A percentile compares a stretch with the other conserved stretches of the same genome.
phyloP scores from a whole-genome alignment of 768 basidiomycete genomes.

The Leucocoprinus birnbaumii region DNA sequence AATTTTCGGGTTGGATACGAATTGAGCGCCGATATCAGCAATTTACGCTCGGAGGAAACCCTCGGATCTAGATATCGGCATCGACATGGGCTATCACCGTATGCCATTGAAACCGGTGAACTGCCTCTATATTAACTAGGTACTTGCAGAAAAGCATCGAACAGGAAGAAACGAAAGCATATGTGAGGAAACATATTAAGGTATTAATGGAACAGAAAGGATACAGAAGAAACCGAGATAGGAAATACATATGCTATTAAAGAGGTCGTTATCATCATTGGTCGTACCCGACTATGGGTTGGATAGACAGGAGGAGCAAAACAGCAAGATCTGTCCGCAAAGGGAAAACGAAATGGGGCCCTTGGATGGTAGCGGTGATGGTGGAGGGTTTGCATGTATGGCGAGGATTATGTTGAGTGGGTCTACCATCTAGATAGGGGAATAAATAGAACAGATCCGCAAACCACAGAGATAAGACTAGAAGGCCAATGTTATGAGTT shows the following conservation, averaged over 20 bases:
- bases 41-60: slow-evolving; percentile 29
- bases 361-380: no score
- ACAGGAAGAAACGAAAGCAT: no score
- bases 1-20: slow-evolving; percentile 63
- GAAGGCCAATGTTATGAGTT: slow-evolving; percentile 17
- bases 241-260: neutral
- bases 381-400: neutral
- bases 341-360: no score
- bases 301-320: neutral
- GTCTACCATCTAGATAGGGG: no score
- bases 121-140: no score
- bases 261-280: neutral
- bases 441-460: neutral
- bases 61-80: no score
- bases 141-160: no score
- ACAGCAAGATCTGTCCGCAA: neutral
- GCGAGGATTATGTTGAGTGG: no score
- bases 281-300: no score
- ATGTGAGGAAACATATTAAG: no score
- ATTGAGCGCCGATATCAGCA: slow-evolving; percentile 53
- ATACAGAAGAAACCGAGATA: no score
- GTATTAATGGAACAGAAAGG: no score
- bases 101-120: neutral
- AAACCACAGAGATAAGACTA: neutral
- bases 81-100: neutral